Percentiles rank a stretch among this genome's conserved stretches.
Evolutionary conservation across 2,329 filamentous ascomycete species (phyloP).

Genomic region (Ophiostoma pallidulum): DNA sequence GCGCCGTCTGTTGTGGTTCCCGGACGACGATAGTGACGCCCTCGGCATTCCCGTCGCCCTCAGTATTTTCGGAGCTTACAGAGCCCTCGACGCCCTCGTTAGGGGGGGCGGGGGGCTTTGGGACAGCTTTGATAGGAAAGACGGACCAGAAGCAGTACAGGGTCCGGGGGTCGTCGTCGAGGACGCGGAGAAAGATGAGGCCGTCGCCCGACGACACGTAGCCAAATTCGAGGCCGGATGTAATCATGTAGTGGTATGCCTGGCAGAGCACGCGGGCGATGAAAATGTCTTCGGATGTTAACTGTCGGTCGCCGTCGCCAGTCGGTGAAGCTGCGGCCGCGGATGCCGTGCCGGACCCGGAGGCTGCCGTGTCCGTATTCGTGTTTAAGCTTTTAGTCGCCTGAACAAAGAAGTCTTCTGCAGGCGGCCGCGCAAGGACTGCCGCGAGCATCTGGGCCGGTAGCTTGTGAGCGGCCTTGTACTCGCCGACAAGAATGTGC

Average conservation of each 20-base stretch:
- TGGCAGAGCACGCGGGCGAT: constrained; percentile 8
- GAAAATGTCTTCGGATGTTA: not conserved
- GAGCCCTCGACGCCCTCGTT: too few relatives aligned
- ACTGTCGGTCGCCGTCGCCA: too few relatives aligned
- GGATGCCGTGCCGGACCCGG: not conserved
- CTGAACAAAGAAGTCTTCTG: constrained; percentile 6
- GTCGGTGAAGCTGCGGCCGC: too few relatives aligned
- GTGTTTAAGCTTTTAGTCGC: too few relatives aligned
- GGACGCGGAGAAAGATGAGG: constrained; percentile 6
- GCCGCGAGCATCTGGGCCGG: not conserved
- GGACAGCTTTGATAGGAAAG: too few relatives aligned
- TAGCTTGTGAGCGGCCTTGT: constrained; percentile 8
- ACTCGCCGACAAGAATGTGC: constrained; percentile 6
- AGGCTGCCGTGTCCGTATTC: not conserved
- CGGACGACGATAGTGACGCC: not conserved
- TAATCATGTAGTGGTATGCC: constrained; percentile 11
- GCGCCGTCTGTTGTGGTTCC: not conserved
- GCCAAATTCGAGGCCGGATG: constrained; percentile 5
- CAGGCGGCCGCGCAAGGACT: not conserved
- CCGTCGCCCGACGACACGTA: constrained; percentile 10
- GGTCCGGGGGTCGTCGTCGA: constrained; percentile 3
- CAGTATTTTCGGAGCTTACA: too few relatives aligned
- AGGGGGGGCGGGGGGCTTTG: too few relatives aligned
- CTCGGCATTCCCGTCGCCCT: not conserved
- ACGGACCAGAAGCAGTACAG: constrained; percentile 5